These are phyloP conservation scores for Globisporangium carolinianum DNA, from an alignment of 352 stramenopile species.

Conservation along the genomic window DNA sequence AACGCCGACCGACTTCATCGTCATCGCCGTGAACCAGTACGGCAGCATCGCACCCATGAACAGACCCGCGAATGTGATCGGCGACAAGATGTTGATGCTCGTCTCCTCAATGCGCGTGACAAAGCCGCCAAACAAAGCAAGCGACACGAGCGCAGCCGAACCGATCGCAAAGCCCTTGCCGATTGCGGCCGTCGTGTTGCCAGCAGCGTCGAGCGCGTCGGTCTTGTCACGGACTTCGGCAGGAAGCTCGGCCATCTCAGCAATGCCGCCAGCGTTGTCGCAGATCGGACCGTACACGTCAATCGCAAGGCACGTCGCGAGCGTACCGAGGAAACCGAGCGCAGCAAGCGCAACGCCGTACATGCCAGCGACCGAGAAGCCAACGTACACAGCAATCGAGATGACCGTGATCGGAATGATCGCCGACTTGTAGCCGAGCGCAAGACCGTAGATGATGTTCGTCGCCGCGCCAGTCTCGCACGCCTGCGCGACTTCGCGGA, in stretches of 20 bases:
- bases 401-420: slow-evolving; percentile 99
- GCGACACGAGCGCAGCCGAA: slow-evolving; percentile 96
- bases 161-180: slow-evolving; percentile 99
- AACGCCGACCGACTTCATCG: slow-evolving; percentile 98
- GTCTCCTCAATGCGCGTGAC: slow-evolving; percentile 95
- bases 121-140: slow-evolving; percentile 98
- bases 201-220: slow-evolving; percentile 97
- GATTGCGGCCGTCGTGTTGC: slow-evolving; percentile 99
- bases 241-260: slow-evolving; percentile 98
- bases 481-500: slow-evolving; percentile 93
- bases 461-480: slow-evolving; percentile 98
- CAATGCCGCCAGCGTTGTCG: slow-evolving; percentile 99
- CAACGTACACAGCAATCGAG: slow-evolving; percentile 96
- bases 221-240: slow-evolving; percentile 98
- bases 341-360: slow-evolving; percentile 96
- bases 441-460: slow-evolving; percentile 99
- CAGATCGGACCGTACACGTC: slow-evolving; percentile 99
- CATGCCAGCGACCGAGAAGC: slow-evolving; percentile 95
- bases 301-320: slow-evolving; percentile 98
- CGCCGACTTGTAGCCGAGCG: slow-evolving; percentile 98
- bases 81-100: slow-evolving; percentile 96
- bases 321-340: slow-evolving; percentile 98
- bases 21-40: slow-evolving; percentile 99
- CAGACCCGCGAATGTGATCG: slow-evolving; percentile 97
- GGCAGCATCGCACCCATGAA: slow-evolving; percentile 99